phyloP scores from a whole-genome alignment of 2,329 filamentous ascomycete genomes.

The Fusarium duplospermum region DNA sequence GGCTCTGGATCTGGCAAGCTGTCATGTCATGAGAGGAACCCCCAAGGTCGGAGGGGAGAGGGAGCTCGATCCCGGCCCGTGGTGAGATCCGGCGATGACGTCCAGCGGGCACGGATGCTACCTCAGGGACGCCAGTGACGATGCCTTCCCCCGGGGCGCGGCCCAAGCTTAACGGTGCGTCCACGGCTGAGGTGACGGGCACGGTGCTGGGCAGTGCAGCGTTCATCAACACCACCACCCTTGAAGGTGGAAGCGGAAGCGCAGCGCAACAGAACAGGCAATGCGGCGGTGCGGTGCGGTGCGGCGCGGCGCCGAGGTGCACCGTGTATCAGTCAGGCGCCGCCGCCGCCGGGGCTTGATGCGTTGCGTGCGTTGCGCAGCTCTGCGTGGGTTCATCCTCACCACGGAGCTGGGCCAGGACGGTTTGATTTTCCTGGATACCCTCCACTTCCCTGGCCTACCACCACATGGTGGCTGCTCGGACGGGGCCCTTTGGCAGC shows the following conservation, averaged over 20 bases:
- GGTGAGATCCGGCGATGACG: conserved; percentile 38
- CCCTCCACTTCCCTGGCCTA: conserved; percentile 39
- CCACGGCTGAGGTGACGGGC: conserved; percentile 15
- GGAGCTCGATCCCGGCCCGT: conserved; percentile 34
- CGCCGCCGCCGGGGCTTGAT: conserved; percentile 11
- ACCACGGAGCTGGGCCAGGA: conserved; percentile 30
- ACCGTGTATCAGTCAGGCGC: conserved; percentile 11
- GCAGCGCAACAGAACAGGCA: not conserved
- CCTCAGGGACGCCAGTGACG: conserved; percentile 21
- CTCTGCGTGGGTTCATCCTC: conserved; percentile 30
- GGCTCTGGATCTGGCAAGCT: conserved; percentile 38
- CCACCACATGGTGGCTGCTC: conserved; percentile 29
- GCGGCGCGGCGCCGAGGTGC: conserved; percentile 17
- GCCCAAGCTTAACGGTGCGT: conserved; percentile 17
- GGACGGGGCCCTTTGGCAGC: conserved; percentile 25
- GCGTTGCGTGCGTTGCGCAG: not conserved
- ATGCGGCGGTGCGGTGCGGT: conserved; percentile 11
- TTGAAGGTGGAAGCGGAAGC: not conserved
- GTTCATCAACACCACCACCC: not conserved
- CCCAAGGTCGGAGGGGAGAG: conserved; percentile 21
- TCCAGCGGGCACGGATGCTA: conserved; percentile 26
- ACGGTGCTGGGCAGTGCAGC: conserved; percentile 27
- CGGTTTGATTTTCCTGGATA: conserved; percentile 33
- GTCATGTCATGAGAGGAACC: conserved; percentile 40
- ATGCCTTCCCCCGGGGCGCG: conserved; percentile 1